Base-by-base conservation (phyloP, 2,329 filamentous ascomycete genomes). In the Microcyclosporella mali region DNA sequence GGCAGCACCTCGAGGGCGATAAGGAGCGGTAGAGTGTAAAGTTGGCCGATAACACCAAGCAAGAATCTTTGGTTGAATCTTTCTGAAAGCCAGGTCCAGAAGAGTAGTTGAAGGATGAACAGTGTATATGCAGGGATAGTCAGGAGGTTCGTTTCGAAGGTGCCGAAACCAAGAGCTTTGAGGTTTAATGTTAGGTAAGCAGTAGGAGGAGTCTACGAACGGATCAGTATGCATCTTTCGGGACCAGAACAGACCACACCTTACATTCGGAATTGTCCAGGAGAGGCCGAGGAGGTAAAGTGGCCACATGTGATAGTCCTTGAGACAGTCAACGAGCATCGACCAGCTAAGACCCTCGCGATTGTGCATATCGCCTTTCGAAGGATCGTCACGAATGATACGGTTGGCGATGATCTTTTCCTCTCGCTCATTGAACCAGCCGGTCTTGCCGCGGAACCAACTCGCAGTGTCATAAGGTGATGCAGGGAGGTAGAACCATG, bases 381-480 rank as follows among this genome's bases (percentile, higher is more conserved):
- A 70, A 0, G 77, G 76, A 52, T 82, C 80, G 33, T 83, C 80
- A 1, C 80, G 73, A 2, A 81, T 64, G 12, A 78, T 65, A 1
- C 79, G 69, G 52, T 82, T 83, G 14, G 82, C 77, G 51, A 82
- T 73, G 53, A 83, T 82, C 37, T 67, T 66, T 53, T 82, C 77
- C 46, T 82, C 79, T 2, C 70, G 70, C 33, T 79, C 74, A 2
- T 56, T 73, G 58, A 82, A 83, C 74, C 77, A 82, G 3, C 82
- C 81, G 8, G 52, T 42, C 43, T 78, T 78, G 2, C 78, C 75
- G 34, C 77, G 78, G 48, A 86, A 73, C 33, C 71, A 62, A 15
- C 74, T 73, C 8, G 72, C 76, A 3, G 84, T 88, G 37, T 79
- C 72, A 0, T 79, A 82, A 0, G 84, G 83, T 0, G 80, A 67